Evolutionary conservation across 202 grass and related monocot species (phyloP).

Genomic region (Panicum virgatum): DNA sequence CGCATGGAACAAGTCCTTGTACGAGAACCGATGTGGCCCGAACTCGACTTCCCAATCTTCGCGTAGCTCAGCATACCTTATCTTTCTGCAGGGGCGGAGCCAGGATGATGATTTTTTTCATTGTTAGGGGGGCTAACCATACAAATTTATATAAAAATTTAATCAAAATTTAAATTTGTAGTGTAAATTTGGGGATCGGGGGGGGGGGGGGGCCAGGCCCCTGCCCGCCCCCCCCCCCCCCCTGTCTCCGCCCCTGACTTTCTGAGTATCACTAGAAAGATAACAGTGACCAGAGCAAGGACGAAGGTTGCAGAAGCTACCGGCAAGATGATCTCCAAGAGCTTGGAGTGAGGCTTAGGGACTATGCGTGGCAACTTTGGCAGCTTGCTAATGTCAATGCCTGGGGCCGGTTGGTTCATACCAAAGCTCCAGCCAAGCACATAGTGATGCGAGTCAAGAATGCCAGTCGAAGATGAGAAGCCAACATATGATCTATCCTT

Average conservation of each 20-base stretch:
- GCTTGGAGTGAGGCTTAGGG: background rate
- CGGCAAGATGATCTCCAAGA: background rate
- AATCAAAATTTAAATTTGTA: too few relatives aligned
- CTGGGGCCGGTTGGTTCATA: background rate
- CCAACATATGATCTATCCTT: background rate
- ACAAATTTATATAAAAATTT: too few relatives aligned
- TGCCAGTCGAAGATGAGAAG: background rate
- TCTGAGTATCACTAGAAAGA: background rate
- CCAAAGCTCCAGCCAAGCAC: conserved; percentile 21
- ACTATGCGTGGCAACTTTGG: background rate
- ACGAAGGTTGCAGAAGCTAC: background rate
- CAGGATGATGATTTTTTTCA: too few relatives aligned
- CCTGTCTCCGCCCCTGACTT: too few relatives aligned
- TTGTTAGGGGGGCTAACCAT: too few relatives aligned
- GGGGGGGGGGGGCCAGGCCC: too few relatives aligned
- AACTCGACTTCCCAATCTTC: conserved; percentile 27
- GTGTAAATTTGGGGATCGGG: too few relatives aligned
- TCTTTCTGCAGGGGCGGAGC: too few relatives aligned
- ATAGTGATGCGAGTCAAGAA: background rate
- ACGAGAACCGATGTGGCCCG: background rate
- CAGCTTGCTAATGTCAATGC: background rate
- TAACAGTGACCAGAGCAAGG: background rate
- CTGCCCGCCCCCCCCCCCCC: too few relatives aligned
- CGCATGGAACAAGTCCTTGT: conserved; percentile 6
- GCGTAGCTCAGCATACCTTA: background rate